Percentiles rank a stretch among this genome's conserved stretches.
Evolutionary conservation across 169 alveolate species (phyloP).

Genomic region (Plasmodium cynomolgi): DNA sequence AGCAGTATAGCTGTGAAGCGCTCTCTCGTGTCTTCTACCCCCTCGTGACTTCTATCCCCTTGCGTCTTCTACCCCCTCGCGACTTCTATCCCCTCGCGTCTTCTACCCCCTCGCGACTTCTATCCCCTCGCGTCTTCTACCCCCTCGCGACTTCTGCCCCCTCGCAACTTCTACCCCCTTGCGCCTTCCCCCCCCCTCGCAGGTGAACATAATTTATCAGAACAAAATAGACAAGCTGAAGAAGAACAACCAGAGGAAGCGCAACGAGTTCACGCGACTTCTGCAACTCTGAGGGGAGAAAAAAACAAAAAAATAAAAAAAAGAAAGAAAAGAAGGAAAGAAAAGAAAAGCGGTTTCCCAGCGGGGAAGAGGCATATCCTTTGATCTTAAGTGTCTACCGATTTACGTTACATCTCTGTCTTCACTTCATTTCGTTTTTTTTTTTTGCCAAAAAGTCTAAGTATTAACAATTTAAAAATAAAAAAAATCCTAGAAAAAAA

Average conservation of each 20-base stretch:
- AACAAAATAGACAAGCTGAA: constrained; percentile 68
- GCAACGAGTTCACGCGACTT: constrained; percentile 63
- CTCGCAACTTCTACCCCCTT: neutral
- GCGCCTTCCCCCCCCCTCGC: no score
- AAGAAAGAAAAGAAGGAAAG: no score
- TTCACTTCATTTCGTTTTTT: constrained; percentile 3
- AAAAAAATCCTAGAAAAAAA: no score
- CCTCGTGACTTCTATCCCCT: neutral
- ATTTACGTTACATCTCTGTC: neutral
- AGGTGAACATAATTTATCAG: constrained; percentile 54
- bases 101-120: neutral
- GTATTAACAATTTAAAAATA: neutral
- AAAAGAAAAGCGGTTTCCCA: neutral
- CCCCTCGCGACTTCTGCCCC: no score
- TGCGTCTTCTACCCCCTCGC: neutral
- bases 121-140: neutral
- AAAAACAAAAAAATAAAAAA: neutral
- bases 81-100: no score
- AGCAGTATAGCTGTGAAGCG: neutral
- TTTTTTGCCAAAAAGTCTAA: neutral
- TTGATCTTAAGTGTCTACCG: neutral
- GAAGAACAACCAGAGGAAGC: constrained; percentile 57
- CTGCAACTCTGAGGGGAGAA: constrained; percentile 20
- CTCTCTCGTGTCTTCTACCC: neutral
- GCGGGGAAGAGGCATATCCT: neutral